Base-by-base conservation (phyloP, 2,329 filamentous ascomycete species). In the Huntiella omanensis region DNA sequence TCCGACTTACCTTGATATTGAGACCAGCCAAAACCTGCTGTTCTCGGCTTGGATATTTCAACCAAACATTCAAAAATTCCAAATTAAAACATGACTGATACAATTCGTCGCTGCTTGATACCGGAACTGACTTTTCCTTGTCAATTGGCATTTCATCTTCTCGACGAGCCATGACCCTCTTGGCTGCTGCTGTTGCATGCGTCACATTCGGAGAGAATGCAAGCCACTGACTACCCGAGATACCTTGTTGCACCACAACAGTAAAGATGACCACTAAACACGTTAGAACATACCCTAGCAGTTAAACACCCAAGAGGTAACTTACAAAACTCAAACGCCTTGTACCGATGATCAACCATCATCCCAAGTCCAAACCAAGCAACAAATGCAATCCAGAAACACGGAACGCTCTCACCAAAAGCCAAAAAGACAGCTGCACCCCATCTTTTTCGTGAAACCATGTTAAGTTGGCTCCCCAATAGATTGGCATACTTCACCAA, bases 141-240 rank as follows among this genome's bases (percentile, higher is more conserved):
- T 38, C n/a, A n/a, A 6, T 33, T 1, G 4, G 12, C 1, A 17
- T 1, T 43, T n/a, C 12, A 36, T 41, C 15, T 42, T 44, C 50
- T 16, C 38, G 32, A 11, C 37, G 48, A 7, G 41, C 33, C 15
- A 50, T 40, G 4, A 79, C 77, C 12, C 73, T 66, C 54, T 76
- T 77, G 4, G 74, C 68, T 0, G 74, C 73, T 0, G 67, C 71
- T 0, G 68, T 64, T 4, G 70, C 72, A 57, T 77, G 71, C 1
- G 73, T 73, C 0, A 70, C 69, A 51, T 78, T 81, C 5, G 77
- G 74, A 0, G 74, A 73, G 52, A 81, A 80, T 37, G 72, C 73
- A 51, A 85, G 73, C 47, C 77, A 74, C 50, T 79, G 71, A 1
- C 77, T 80, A 2, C 42, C 46, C 10, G 45, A 40, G 10, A 51